These are phyloP conservation scores for Cinchona pubescens DNA, from an alignment of 257 asterid genomes.

Conservation along the genomic window DNA sequence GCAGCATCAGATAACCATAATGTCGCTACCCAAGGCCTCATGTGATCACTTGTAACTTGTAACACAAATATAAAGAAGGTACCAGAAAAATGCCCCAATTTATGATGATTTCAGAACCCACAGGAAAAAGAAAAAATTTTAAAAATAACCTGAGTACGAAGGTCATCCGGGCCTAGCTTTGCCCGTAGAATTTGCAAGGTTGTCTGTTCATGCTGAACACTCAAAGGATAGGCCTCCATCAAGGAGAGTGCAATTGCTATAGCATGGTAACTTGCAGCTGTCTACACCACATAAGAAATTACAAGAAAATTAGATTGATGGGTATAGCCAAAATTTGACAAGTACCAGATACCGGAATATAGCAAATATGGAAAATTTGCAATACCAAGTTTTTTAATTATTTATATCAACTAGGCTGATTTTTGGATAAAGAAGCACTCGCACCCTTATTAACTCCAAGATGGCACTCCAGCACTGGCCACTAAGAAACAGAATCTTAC, in stretches of 20 bases:
- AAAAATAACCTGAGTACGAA: conserved; percentile 76
- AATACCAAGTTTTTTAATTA: not conserved
- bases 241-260: conserved; percentile 89
- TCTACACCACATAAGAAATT: conserved; percentile 42
- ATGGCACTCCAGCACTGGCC: not conserved
- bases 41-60: not conserved
- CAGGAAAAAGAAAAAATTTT: conserved; percentile 17
- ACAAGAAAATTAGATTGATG: conserved; percentile 20
- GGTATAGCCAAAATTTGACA: not conserved
- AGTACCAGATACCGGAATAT: not conserved
- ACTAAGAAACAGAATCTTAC: not conserved
- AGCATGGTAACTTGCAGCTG: conserved; percentile 97
- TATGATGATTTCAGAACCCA: not conserved
- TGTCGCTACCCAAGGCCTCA: not conserved
- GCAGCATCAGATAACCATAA: not conserved
- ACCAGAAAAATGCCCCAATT: not conserved
- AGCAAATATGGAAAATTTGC: not conserved
- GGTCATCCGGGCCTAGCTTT: conserved; percentile 91
- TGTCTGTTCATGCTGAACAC: conserved; percentile 95
- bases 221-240: conserved; percentile 95
- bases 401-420: not conserved
- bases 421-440: not conserved
- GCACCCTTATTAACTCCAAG: not conserved
- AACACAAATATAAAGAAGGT: not conserved
- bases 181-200: conserved; percentile 81